Percentiles rank a stretch among this genome's conserved stretches.
Conservation (phyloP, 176 grass and related monocot species). For the Cocos nucifera region DNA sequence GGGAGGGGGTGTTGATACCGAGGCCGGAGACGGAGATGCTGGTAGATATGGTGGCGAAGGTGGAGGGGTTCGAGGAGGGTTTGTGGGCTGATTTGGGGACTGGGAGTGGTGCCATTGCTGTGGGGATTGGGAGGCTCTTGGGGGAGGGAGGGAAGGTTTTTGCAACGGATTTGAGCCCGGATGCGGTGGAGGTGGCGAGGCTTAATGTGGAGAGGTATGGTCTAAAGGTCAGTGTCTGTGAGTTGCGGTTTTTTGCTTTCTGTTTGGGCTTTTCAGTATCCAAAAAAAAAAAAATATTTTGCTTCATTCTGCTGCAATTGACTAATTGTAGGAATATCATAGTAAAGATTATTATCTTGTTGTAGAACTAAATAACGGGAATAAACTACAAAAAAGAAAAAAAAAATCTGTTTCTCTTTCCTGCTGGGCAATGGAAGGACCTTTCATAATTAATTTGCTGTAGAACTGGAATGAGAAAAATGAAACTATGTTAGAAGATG, state of each 20-base stretch:
- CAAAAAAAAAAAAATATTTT: too few relatives aligned
- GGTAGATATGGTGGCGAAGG: slow-evolving; percentile 35
- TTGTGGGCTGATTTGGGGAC: slow-evolving; percentile 85
- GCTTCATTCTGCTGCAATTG: too few relatives aligned
- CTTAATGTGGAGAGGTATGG: slow-evolving; percentile 58
- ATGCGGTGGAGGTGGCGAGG: slow-evolving; percentile 36
- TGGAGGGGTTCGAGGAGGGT: slow-evolving; percentile 39
- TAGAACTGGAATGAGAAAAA: too few relatives aligned
- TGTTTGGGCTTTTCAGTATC: background rate
- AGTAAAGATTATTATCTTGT: too few relatives aligned
- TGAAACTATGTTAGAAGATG: too few relatives aligned
- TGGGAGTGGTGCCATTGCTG: slow-evolving; percentile 65
- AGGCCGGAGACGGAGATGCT: slow-evolving; percentile 84
- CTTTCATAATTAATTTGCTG: too few relatives aligned
- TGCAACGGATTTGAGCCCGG: slow-evolving; percentile 59
- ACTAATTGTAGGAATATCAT: too few relatives aligned
- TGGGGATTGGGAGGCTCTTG: slow-evolving; percentile 62
- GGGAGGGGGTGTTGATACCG: slow-evolving; percentile 78
- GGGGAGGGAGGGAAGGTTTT: slow-evolving; percentile 38
- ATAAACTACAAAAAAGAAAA: too few relatives aligned
- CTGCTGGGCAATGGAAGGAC: too few relatives aligned
- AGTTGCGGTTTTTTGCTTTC: background rate
- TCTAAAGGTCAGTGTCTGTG: slow-evolving; percentile 42
- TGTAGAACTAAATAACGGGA: too few relatives aligned
- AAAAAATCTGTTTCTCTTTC: too few relatives aligned